Conservation (phyloP, 306 rosid genomes). For the Trifolium subterraneum region DNA sequence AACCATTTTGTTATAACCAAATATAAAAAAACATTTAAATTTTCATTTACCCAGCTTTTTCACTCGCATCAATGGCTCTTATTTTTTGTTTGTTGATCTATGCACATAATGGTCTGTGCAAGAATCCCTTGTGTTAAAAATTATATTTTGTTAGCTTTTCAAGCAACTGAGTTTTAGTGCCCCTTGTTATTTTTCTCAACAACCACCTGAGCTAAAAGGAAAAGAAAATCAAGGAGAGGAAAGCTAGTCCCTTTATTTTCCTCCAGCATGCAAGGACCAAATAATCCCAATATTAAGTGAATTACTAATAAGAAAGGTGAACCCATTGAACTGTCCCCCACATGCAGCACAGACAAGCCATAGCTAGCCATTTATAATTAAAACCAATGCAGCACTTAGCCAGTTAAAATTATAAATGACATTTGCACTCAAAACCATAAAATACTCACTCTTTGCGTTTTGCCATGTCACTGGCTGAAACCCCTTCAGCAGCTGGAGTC, state of each 20-base stretch:
- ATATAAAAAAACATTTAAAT: no score
- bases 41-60: neutral
- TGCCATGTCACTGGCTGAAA: constrained; percentile 77
- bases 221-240: neutral
- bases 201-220: constrained; percentile 4
- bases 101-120: constrained; percentile 14
- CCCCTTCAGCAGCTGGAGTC: constrained; percentile 95
- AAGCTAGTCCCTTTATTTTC: neutral
- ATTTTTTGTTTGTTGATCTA: neutral
- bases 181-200: neutral
- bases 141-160: constrained; percentile 29
- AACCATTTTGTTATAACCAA: no score
- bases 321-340: neutral
- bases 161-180: neutral
- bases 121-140: neutral
- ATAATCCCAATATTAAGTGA: constrained; percentile 10
- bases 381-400: constrained; percentile 7
- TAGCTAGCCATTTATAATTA: neutral
- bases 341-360: neutral
- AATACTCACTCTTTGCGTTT: constrained; percentile 83
- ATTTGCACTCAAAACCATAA: no score
- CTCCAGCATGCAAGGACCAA: neutral
- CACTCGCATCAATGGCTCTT: neutral
- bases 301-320: constrained; percentile 20
- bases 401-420: constrained; percentile 25